phyloP scores from a whole-genome alignment of 2,329 filamentous ascomycete species.

The Neurospora crassa region DNA sequence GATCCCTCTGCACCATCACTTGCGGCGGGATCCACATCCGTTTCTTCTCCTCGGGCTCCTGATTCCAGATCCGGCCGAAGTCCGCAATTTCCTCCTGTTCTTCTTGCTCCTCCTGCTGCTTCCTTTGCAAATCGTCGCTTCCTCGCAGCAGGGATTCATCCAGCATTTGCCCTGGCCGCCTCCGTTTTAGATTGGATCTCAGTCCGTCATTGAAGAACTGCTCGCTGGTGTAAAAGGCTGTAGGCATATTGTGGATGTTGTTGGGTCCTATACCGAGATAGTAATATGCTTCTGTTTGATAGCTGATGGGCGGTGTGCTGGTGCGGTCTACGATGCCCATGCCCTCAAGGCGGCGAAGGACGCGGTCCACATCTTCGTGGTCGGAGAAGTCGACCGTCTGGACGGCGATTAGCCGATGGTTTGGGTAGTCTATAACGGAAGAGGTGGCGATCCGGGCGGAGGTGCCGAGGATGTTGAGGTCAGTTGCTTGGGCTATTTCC shows the following conservation, averaged over 20 bases:
- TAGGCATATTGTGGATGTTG: background rate
- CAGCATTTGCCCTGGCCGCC: background rate
- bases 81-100: background rate
- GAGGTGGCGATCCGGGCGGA: background rate
- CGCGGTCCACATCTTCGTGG: background rate
- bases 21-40: conserved; percentile 10
- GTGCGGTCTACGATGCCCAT: background rate
- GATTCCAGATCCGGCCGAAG: background rate
- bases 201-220: background rate
- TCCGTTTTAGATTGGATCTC: background rate
- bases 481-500: background rate
- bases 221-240: background rate
- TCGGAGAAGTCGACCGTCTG: background rate
- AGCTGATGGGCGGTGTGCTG: background rate
- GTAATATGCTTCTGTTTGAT: background rate
- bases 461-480: background rate
- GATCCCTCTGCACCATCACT: background rate
- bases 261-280: background rate
- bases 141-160: background rate
- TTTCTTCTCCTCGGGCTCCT: background rate
- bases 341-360: background rate
- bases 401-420: background rate
- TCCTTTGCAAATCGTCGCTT: background rate
- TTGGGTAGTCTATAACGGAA: background rate
- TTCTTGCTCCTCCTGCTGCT: background rate